Conservation (phyloP, 2,329 filamentous ascomycete genomes). For the Chrysosporium keratinophilum region DNA sequence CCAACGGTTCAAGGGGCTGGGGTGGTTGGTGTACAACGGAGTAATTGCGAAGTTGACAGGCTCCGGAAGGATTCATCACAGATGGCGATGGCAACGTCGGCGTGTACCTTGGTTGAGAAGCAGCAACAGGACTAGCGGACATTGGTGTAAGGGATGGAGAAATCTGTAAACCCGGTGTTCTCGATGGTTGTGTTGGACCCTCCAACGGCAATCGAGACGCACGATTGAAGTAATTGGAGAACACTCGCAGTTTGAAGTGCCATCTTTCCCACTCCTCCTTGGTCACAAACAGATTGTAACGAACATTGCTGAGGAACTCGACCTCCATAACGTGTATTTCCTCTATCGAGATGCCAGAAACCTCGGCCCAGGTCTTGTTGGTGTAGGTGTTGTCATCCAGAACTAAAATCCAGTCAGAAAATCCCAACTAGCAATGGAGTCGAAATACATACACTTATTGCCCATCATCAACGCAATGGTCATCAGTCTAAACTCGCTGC, state of each 20-base stretch:
- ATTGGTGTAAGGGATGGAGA: constrained; percentile 31
- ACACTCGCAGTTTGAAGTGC: constrained; percentile 72
- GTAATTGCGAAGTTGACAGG: not conserved
- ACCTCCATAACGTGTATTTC: constrained; percentile 99
- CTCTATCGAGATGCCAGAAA: constrained; percentile 82
- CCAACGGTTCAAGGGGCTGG: constrained; percentile 17
- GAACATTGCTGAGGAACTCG: constrained; percentile 98
- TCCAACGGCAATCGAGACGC: constrained; percentile 45
- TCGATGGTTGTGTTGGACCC: constrained; percentile 24
- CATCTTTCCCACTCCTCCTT: constrained; percentile 78
- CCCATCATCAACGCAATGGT: constrained; percentile 95
- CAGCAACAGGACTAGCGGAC: constrained; percentile 4
- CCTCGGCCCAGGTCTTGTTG: constrained; percentile 98
- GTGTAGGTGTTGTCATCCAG: constrained; percentile 98
- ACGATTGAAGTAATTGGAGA: constrained; percentile 70
- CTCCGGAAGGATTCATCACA: constrained; percentile 7
- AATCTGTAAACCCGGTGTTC: constrained; percentile 23
- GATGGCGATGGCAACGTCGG: constrained; percentile 36
- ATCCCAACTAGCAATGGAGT: not conserved
- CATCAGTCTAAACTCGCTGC: constrained; percentile 84
- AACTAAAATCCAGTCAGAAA: constrained; percentile 43
- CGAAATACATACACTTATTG: constrained; percentile 64
- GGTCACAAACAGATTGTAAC: constrained; percentile 82
- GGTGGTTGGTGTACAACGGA: not conserved
- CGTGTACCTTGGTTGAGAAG: not conserved